Evolutionary conservation across 2,329 filamentous ascomycete genomes (phyloP).

Genomic region (Epichloe aotearoae): DNA sequence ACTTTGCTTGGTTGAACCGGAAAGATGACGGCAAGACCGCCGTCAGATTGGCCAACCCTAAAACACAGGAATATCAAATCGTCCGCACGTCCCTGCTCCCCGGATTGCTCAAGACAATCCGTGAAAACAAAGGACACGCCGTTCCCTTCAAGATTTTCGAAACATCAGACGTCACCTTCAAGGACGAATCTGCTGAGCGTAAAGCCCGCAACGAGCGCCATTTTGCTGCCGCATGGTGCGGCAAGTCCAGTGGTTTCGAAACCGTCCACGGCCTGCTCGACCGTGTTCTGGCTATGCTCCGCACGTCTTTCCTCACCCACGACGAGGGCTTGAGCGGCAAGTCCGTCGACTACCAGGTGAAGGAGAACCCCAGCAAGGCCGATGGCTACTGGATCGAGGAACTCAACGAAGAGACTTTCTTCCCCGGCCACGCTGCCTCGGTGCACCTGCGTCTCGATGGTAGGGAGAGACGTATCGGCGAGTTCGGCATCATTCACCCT

Average conservation of each 20-base stretch:
- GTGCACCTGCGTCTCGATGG: constrained; percentile 65
- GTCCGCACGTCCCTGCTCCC: constrained; percentile 78
- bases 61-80: constrained; percentile 86
- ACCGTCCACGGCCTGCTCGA: constrained; percentile 89
- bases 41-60: constrained; percentile 79
- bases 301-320: constrained; percentile 62
- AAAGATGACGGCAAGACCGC: constrained; percentile 75
- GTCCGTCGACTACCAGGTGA: constrained; percentile 38
- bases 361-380: constrained; percentile 40
- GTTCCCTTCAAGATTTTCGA: constrained; percentile 91
- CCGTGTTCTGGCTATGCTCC: constrained; percentile 83
- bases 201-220: constrained; percentile 86
- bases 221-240: constrained; percentile 92
- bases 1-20: constrained; percentile 89
- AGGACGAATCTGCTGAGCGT: constrained; percentile 68
- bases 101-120: constrained; percentile 82
- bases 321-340: constrained; percentile 51
- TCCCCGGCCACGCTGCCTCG: constrained; percentile 76
- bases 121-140: constrained; percentile 80
- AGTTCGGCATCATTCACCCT: constrained; percentile 90
- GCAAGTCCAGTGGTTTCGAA: constrained; percentile 90
- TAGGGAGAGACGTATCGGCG: constrained; percentile 65
- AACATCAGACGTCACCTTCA: constrained; percentile 81
- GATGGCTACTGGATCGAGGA: constrained; percentile 92
- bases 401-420: constrained; percentile 82